These are phyloP conservation scores for Candida michaelii DNA, from an alignment of 805 yeast species.

Conservation along the genomic window DNA sequence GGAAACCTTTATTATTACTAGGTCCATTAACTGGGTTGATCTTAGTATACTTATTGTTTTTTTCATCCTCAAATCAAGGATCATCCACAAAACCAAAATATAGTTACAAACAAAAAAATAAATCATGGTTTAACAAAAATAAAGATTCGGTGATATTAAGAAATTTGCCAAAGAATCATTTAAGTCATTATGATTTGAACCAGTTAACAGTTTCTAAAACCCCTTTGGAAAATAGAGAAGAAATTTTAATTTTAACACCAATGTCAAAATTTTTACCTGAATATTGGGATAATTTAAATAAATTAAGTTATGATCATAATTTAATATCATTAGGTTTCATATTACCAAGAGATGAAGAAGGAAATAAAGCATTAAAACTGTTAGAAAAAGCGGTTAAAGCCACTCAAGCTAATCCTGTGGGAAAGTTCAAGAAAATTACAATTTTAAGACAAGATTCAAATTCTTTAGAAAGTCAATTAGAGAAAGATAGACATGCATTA, in stretches of 20 bases:
- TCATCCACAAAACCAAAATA: conserved; percentile 35
- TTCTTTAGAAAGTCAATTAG: conserved; percentile 69
- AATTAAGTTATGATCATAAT: conserved; percentile 78
- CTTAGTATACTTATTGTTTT: conserved; percentile 42
- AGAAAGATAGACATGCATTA: conserved; percentile 88
- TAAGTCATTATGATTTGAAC: conserved; percentile 83
- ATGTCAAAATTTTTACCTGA: conserved; percentile 81
- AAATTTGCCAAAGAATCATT: conserved; percentile 68
- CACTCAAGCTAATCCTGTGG: conserved; percentile 59
- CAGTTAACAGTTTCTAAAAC: conserved; percentile 66
- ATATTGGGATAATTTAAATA: conserved; percentile 83
- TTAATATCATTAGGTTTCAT: conserved; percentile 89
- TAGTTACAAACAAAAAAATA: conserved; percentile 43
- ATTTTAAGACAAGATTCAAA: conserved; percentile 88
- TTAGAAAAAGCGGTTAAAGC: conserved; percentile 75
- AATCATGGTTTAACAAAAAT: conserved; percentile 48
- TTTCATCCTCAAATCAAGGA: conserved; percentile 20
- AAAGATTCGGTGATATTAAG: conserved; percentile 50
- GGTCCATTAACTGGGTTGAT: conserved; percentile 48
- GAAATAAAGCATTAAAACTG: conserved; percentile 71
- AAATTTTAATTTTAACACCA: conserved; percentile 85
- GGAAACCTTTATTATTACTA: conserved; percentile 50
- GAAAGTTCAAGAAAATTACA: conserved; percentile 79
- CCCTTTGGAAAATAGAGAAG: conserved; percentile 75
- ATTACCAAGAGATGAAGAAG: conserved; percentile 78